A percentile compares a stretch with the other conserved stretches of the same genome.
phyloP scores from a whole-genome alignment of 139 green algal species.

The Tetraselmis striata region DNA sequence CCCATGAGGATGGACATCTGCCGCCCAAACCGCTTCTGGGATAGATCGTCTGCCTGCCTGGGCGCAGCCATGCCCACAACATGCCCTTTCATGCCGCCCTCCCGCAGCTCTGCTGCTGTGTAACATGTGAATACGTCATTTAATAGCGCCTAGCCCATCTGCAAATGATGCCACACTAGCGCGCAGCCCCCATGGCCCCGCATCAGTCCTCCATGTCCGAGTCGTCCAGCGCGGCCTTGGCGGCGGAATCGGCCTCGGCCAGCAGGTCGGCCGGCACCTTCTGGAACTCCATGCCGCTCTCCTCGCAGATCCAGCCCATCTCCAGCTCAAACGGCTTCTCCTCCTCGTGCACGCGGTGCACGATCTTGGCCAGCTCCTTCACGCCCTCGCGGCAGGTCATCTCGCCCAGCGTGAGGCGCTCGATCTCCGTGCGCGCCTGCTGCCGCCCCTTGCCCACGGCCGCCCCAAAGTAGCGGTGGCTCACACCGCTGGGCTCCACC shows the following conservation, averaged over 20 bases:
- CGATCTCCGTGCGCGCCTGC: slow-evolving; percentile 94
- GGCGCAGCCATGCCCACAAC: too few relatives aligned
- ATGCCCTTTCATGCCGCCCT: too few relatives aligned
- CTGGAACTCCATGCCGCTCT: slow-evolving; percentile 63
- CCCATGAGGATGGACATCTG: too few relatives aligned
- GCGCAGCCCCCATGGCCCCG: too few relatives aligned
- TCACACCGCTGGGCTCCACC: slow-evolving; percentile 75
- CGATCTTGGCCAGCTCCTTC: slow-evolving; percentile 86
- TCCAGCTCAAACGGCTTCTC: slow-evolving; percentile 98
- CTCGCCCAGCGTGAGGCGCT: slow-evolving; percentile 90
- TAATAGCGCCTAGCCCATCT: too few relatives aligned
- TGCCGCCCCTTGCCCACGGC: slow-evolving; percentile 94
- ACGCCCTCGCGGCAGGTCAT: slow-evolving; percentile 85
- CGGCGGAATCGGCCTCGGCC: slow-evolving; percentile 55
- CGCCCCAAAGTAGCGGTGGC: slow-evolving; percentile 81
- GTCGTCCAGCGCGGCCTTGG: slow-evolving; percentile 79
- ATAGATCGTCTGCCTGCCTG: too few relatives aligned
- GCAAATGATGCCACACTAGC: too few relatives aligned
- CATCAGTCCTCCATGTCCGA: slow-evolving; percentile 80
- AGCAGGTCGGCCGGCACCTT: slow-evolving; percentile 69
- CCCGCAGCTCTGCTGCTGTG: too few relatives aligned
- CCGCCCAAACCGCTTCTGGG: too few relatives aligned
- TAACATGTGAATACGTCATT: too few relatives aligned
- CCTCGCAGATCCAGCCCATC: slow-evolving; percentile 93
- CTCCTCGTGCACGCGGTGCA: slow-evolving; percentile 89